Evolutionary conservation across 345 rosid genomes (phyloP), one percentile per base, ranked within the genome.

Genomic region (Aurinia saxatilis): DNA sequence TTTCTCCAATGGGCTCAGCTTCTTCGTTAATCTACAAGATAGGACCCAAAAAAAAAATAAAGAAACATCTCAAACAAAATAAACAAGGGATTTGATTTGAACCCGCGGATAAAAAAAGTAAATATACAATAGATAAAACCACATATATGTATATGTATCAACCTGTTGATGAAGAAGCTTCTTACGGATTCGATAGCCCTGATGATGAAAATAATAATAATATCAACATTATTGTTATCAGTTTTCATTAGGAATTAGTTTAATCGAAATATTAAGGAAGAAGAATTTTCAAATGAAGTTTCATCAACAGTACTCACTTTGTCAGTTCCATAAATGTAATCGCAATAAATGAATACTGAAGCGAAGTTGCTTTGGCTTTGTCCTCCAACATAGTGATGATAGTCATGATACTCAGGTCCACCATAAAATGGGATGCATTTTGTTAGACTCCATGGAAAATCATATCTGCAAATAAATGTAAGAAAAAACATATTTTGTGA

Each of bases 351-450:
- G 75, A 90, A 86, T 37, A 89, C 86, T 5, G 95, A 89, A 30
- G 95, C 91, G 64, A 89, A 89, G 71, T 89, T 89, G 73, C 96
- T 84, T 16, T 86, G 95, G 79, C 95, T 86, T 73, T 84, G 83
- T 58, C 83, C 88, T 70, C 96, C 96, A 52, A 89, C 95, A 53
- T 81, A 89, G 56, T 89, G 96, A 68, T 89, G 95, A 51, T 84
- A 86, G 62, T 89, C 96, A 73, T 89, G 96, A 77, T 84, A 77
- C 50, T 84, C 88, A 8, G 97, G 86, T 47, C 97, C 97, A 33
- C 91, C 95, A 46, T 90, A 90, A 47, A 84, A 90, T 5, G 95
- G 96, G 44, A 90, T 80, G 21, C 64, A 81, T 71, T 80, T 90
- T 9, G 90, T 80, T 30, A 75, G 67, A 72, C 18, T 51, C 97